Base-by-base conservation (phyloP, 768 basidiomycete genomes). In the Suillus occidentalis region DNA sequence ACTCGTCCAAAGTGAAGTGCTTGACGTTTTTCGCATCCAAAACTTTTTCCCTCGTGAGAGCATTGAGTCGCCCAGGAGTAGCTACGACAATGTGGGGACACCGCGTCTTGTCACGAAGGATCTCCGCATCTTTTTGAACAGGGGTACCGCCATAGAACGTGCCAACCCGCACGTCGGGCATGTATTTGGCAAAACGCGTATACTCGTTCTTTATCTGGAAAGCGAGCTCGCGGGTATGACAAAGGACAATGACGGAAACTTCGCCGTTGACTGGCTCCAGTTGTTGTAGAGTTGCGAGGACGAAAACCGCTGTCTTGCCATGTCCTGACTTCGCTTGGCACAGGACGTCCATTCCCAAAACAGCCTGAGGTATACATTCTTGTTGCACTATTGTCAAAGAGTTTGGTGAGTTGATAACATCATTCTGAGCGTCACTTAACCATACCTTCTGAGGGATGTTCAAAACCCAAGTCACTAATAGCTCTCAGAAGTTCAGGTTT, bases 161-260 rank as follows among this genome's bases (percentile, higher is more conserved):
- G 80, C 88, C 89, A 73, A 98, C 95, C 68, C 96, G 92, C 71
- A 99, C 95, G 70, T 96, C 94, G 40, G 97, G 96, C 97, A 99
- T 99, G 83, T 98, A 99, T 85, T 99, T 99, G 71, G 94, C 93
- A 80, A 99, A 99, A 62, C 97, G 95, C 64, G 91, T 89, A 82
- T 99, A 99, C 82, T 99, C 97, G 82, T 99, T 99, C 85, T 97
- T 95, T 81, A 99, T 99, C 82, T 99, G 97, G 84, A 95, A 99
- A 59, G 97, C 97, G 65, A 99, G 86, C 83, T 99, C 97, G 72
- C 97, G 94, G 34, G 97, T 99, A 83, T 99, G 97, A 81, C 97
- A 99, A 65, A 99, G 88, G 72, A 99, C 96, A 74, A 99, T 85
- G 70, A 98, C 97, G 60, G 95, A 94, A 63, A 99, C 97, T 79